Evolutionary conservation across 257 asterid species (phyloP), one percentile per base, ranked within the genome.

Genomic region (Perilla frutescens): DNA sequence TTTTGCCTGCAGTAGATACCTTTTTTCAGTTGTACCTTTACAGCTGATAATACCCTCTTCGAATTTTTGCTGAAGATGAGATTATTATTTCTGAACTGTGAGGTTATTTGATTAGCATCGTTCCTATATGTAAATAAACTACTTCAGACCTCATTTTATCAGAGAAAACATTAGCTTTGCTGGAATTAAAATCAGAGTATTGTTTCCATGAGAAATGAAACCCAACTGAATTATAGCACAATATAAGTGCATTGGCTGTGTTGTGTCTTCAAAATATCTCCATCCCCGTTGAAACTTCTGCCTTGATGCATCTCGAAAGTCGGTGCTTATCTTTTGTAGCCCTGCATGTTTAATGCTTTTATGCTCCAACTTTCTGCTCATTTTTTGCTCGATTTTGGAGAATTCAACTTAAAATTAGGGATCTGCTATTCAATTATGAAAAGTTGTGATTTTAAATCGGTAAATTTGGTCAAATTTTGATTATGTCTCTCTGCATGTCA

Each of bases 321-420:
- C 14, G 40, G 40, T 61, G 71, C 47, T 75, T 31, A 15, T 20
- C 29, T 50, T 79, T 43, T 39, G 55, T 68, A 14, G 62, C 44
- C 29, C 53, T 69, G 83, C 77, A 63, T 74, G 71, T 40, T 65
- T 63, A 26, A 31, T 64, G 7, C 20, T 50, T 49, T 31, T 48
- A 9, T 5, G 49, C 70, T 58, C 44, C 41, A 57, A 20, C 32
- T 50, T 65, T 10, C 40, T 12, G 55, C 50, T 79, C 32, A 14
- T 6, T 53, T 68, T 15, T 65, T 34, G 1, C 10, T 47, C 69
- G 80, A 71, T 44, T 50, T 65, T 50, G 12, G 49, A 37, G 60
- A 70, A 70, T 73, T 69, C 32, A 50, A 6, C 34, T 34, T 8
- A 45, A 68, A 63, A 75, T 82, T 82, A 70, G 85, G 87, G 83